Evolutionary conservation across 805 yeast genomes (phyloP), one percentile per base, ranked within the genome.

Genomic region (Barnettozyma vustinii): DNA sequence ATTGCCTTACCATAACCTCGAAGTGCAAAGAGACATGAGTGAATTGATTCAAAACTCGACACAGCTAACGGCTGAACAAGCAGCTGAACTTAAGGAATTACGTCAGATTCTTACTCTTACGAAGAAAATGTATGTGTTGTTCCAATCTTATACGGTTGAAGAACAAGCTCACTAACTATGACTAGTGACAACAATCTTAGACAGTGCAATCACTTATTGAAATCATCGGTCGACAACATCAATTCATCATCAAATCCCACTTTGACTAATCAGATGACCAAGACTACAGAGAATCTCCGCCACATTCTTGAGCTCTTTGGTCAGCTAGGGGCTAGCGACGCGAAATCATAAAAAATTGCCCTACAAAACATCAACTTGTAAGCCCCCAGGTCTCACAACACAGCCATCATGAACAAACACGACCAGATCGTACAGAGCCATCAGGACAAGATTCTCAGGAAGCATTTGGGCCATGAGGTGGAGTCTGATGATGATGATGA

Each of bases 401-500:
- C 13, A 19, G 16, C 18, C 40, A 8, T 9, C 18, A 52, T 52
- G 54, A 47, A 44, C 45, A 42, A 9, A 18, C 40, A 45, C 20
- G 46, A 47, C 18, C 18, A 26, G 2, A 47, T 53, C 7, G 23
- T 75, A 16, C 80, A 76, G 44, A 63, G 60, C 52, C 78, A 74
- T 60, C 79, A 76, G 54, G 73, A 74, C 12, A 56, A 71, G 15
- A 59, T 69, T 5, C 53, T 61, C 15, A 51, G 51, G 32, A 48
- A 50, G 37, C 51, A 54, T 2, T 51, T 53, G 9, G 60, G 62
- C 1, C 45, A 57, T 30, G 58, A 60, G 10, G 56, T 51, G 3
- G 54, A 52, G 5, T 64, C 63, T 16, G 59, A 60, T 4, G 72
- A 70, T 32, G 66, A 75, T 8, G 75, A 71, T 49, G 76, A 69